A percentile compares a stretch with the other conserved stretches of the same genome.
phyloP scores from a whole-genome alignment of 2,329 filamentous ascomycete genomes.

The Colletotrichum karsti region DNA sequence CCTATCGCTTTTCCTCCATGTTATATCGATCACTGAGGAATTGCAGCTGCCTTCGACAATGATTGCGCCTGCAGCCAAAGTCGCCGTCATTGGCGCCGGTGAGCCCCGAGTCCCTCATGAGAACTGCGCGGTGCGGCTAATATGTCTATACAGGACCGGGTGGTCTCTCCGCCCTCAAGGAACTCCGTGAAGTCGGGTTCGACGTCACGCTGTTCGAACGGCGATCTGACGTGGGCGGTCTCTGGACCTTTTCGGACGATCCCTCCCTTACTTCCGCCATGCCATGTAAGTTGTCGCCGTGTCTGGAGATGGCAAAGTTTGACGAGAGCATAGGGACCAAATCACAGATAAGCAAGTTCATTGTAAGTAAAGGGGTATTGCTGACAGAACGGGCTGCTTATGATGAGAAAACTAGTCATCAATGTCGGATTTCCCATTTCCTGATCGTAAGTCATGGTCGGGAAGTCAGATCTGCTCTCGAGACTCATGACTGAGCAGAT shows the following conservation, averaged over 20 bases:
- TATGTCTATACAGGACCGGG: constrained; percentile 30
- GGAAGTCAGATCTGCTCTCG: neutral
- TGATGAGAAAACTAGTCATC: constrained; percentile 7
- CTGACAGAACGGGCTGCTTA: neutral
- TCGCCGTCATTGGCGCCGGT: constrained; percentile 35
- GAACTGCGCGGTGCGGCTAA: neutral
- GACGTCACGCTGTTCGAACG: constrained; percentile 34
- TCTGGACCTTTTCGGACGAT: constrained; percentile 34
- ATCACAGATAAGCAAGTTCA: constrained; percentile 34
- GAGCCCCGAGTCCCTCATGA: neutral
- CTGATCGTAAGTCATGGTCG: constrained; percentile 28
- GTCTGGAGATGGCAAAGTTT: neutral
- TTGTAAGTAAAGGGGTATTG: constrained; percentile 22
- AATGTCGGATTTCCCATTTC: constrained; percentile 35
- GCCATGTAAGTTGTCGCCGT: constrained; percentile 21
- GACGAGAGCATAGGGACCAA: neutral
- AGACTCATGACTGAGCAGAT: neutral
- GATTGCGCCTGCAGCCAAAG: neutral
- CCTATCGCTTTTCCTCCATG: too few relatives aligned
- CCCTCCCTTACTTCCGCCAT: constrained; percentile 30
- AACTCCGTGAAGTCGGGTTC: constrained; percentile 34
- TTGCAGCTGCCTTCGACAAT: neutral
- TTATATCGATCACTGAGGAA: too few relatives aligned
- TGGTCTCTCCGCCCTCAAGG: constrained; percentile 34
- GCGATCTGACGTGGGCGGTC: constrained; percentile 32